These are phyloP conservation scores for Geotrichum carabidarum DNA, from an alignment of 1,139 yeast genomes.

Conservation along the genomic window DNA sequence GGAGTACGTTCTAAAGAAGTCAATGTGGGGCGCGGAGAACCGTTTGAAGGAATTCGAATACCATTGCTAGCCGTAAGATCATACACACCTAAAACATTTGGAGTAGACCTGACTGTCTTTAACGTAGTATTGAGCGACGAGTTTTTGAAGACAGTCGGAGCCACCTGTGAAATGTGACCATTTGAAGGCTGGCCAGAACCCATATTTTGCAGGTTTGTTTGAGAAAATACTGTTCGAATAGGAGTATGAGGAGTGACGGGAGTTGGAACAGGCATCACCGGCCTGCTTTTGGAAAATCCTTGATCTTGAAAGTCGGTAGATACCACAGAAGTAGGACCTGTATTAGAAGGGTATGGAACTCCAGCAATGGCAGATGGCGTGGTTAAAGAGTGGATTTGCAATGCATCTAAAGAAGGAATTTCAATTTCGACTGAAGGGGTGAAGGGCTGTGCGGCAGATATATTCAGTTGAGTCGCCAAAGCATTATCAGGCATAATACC, in stretches of 20 bases:
- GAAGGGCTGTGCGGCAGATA: background rate
- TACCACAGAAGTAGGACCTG: too few relatives aligned
- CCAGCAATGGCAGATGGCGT: too few relatives aligned
- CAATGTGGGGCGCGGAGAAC: conserved; percentile 3
- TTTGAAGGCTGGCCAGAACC: too few relatives aligned
- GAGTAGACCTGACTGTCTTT: conserved; percentile 9
- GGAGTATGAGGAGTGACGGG: conserved; percentile 17
- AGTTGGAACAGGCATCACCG: conserved; percentile 8
- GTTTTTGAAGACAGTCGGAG: conserved; percentile 17
- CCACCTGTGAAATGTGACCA: background rate
- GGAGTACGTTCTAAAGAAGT: too few relatives aligned
- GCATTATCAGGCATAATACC: conserved; percentile 25
- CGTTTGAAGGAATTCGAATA: background rate
- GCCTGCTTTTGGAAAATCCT: background rate
- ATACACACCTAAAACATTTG: background rate
- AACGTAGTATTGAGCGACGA: conserved; percentile 20
- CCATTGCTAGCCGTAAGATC: background rate
- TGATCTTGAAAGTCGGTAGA: background rate
- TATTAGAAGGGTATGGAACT: too few relatives aligned
- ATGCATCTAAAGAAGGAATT: conserved; percentile 47
- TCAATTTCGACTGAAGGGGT: conserved; percentile 38
- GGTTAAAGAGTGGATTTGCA: conserved; percentile 33
- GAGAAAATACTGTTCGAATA: conserved; percentile 15
- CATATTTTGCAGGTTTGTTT: conserved; percentile 7
- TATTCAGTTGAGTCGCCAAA: background rate